phyloP scores from a whole-genome alignment of 768 basidiomycete genomes.

The Russula earlei region DNA sequence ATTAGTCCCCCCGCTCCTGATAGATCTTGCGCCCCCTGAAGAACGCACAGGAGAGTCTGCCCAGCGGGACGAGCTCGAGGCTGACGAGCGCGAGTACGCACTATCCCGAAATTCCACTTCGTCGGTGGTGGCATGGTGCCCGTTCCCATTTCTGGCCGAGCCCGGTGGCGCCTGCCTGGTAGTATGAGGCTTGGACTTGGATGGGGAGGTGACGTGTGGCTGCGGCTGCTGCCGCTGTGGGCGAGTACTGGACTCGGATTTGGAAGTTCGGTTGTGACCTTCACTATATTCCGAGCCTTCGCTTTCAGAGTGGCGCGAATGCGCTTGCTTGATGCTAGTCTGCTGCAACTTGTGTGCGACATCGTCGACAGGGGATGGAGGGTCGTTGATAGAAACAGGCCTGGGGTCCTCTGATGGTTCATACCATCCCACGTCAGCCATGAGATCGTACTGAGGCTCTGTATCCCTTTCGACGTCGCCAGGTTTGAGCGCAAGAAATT shows the following conservation, averaged over 20 bases:
- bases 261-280: slow-evolving; percentile 9
- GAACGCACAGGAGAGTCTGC: slow-evolving; percentile 23
- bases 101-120: slow-evolving; percentile 21
- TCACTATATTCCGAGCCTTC: slow-evolving; percentile 50
- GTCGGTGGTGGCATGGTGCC: not conserved
- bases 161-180: slow-evolving; percentile 5
- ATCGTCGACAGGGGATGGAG: slow-evolving; percentile 29
- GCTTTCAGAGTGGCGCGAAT: slow-evolving; percentile 40
- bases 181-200: slow-evolving; percentile 3
- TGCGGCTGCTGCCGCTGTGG: slow-evolving; percentile 20
- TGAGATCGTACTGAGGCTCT: slow-evolving; percentile 48
- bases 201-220: slow-evolving; percentile 20
- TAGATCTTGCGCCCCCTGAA: slow-evolving; percentile 34
- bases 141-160: not conserved
- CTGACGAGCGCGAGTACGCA: slow-evolving; percentile 27
- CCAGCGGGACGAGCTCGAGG: slow-evolving; percentile 19
- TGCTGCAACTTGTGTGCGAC: slow-evolving; percentile 24
- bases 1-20: slow-evolving; percentile 51
- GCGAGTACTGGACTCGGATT: slow-evolving; percentile 3
- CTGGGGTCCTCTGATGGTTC: slow-evolving; percentile 20
- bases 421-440: slow-evolving; percentile 39
- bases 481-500: slow-evolving; percentile 75
- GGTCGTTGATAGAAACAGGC: slow-evolving; percentile 26
- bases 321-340: slow-evolving; percentile 36
- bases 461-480: slow-evolving; percentile 74